These are phyloP conservation scores for Chrysopogon serrulatus DNA, from an alignment of 176 grass and related monocot species.

Conservation along the genomic window DNA sequence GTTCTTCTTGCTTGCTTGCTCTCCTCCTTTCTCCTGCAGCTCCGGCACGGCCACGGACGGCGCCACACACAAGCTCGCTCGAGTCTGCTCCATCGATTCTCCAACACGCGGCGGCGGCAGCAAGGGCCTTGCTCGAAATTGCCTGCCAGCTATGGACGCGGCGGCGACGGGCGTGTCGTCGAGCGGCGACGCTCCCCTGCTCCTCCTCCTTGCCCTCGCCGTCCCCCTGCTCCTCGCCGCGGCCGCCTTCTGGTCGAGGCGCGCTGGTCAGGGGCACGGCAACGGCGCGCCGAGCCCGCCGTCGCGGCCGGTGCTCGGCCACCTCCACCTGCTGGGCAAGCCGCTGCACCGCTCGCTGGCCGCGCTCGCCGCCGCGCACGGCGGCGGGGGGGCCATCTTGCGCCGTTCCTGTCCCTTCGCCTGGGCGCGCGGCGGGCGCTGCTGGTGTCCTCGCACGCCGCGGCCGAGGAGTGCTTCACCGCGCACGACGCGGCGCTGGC, in stretches of 20 bases:
- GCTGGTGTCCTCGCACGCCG: constrained; percentile 40
- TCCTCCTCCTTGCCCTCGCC: neutral
- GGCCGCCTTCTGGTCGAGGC: neutral
- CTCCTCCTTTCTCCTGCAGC: neutral
- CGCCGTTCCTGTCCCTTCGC: constrained; percentile 43
- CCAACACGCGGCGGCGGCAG: neutral
- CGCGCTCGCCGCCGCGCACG: neutral
- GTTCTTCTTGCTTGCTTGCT: neutral
- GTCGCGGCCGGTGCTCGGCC: constrained; percentile 54
- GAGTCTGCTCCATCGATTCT: neutral
- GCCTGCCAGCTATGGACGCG: neutral
- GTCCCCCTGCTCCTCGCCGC: neutral
- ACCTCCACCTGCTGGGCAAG: constrained; percentile 60
- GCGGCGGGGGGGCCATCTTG: neutral
- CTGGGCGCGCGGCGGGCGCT: constrained; percentile 50
- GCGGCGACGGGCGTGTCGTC: neutral
- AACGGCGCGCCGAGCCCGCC: constrained; percentile 26
- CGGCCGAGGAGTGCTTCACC: constrained; percentile 67
- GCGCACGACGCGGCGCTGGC: constrained; percentile 43
- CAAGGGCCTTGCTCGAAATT: neutral
- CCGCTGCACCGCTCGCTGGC: constrained; percentile 51
- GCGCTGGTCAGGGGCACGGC: neutral
- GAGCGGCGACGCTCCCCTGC: neutral
- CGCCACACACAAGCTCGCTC: neutral
- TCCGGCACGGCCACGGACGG: neutral